These are phyloP conservation scores for Mimosa bimucronata DNA, from an alignment of 306 rosid genomes.

Conservation along the genomic window DNA sequence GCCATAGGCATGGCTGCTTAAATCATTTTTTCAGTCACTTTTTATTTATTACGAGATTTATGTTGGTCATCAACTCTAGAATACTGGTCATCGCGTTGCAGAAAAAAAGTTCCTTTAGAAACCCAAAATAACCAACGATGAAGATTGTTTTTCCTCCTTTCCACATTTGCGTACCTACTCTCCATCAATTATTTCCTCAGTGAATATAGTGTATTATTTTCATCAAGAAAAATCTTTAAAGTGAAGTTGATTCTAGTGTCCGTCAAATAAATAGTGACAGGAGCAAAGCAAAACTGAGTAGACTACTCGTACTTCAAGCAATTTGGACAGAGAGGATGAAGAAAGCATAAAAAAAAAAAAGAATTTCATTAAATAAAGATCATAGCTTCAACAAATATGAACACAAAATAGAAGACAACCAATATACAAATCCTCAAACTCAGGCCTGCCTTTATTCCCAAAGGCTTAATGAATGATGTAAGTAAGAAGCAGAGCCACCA, in stretches of 20 bases:
- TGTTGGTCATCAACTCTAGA: not conserved
- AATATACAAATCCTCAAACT: constrained; percentile 30
- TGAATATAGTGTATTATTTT: not conserved
- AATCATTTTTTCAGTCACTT: not conserved
- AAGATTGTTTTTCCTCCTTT: too few species aligned
- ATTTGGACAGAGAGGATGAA: not conserved
- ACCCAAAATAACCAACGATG: not conserved
- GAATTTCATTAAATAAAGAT: constrained; percentile 46
- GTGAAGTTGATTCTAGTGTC: not conserved
- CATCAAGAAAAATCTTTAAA: not conserved
- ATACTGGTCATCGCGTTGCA: not conserved
- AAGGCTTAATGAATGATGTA: constrained; percentile 60
- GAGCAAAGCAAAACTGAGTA: constrained; percentile 2
- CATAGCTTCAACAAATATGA: constrained; percentile 36
- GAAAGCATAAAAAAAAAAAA: constrained; percentile 23
- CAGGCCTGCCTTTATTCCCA: constrained; percentile 24
- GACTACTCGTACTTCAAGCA: constrained; percentile 1
- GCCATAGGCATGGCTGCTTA: not conserved
- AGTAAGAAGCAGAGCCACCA: constrained; percentile 56
- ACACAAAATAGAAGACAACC: constrained; percentile 5
- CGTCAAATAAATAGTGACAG: not conserved
- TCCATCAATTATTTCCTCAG: not conserved
- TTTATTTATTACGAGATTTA: not conserved
- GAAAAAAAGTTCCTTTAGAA: not conserved
- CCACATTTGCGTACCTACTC: not conserved